Evolutionary conservation across 1,284 basidiomycete genomes (phyloP), one percentile per base, ranked within the genome.

Genomic region (Polyporus tsugae): DNA sequence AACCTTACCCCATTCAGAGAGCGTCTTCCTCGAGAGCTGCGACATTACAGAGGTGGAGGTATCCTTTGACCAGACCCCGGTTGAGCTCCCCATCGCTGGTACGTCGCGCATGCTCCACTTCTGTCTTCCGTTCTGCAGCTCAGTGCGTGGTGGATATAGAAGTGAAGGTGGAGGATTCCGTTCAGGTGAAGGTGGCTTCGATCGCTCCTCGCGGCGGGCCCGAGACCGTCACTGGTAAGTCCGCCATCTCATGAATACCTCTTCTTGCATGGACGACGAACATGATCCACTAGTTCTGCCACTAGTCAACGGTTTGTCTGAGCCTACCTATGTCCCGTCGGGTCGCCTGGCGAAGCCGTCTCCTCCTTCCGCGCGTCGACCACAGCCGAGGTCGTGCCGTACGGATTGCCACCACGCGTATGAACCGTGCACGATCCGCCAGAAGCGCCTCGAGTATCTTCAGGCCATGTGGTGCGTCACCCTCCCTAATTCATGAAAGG

Each of bases 31-130:
- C n/a, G 58, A 65, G 22, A 41, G 58, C 7, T 6, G 29, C 36
- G 64, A 60, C 59, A 60, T 52, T 15, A 53, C 58, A 25, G 64
- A 65, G 35, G 38, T 65, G 6, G 44, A 41, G 2, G 19, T 60
- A 17, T 13, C 17, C 1, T 15, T 41, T 17, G 36, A 38, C 22
- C 39, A 25, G 7, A 7, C 33, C 2, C 38, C 36, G 4, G 19
- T 6, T 6, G 36, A 39, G 36, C 4, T 60, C 3, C 2, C 22
- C 4, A 13, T 60, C 5, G 15, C 29, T 4, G 39, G 58, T 60
- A 38, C 36, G 58, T 60, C 36, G 39, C 11, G n/a, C 13, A 6
- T 39, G 13, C 11, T 13, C 6, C 22, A 2, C n/a, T 25, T 11
- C 10, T 13, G 36, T 15, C 58, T 38, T 60, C 13, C 52, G 6